A percentile compares a stretch with the other conserved stretches of the same genome.
phyloP scores from a whole-genome alignment of 106 monocot species.

The Cymbidium sinense region DNA sequence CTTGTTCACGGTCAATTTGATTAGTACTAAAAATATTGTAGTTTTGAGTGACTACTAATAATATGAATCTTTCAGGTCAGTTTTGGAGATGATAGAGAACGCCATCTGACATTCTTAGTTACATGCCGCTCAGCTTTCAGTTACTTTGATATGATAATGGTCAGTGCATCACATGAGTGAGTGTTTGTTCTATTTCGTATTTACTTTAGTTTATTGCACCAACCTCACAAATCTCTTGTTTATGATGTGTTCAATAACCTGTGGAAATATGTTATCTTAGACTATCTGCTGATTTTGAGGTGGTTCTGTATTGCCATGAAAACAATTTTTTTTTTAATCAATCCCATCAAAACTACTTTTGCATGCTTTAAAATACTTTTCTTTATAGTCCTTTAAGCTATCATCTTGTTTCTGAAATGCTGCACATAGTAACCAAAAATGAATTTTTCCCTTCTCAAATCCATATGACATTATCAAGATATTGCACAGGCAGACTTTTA shows the following conservation, averaged over 20 bases:
- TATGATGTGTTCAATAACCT: background rate
- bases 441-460: too few relatives aligned
- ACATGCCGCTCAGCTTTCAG: conserved; percentile 35
- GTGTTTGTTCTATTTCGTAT: background rate
- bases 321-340: background rate
- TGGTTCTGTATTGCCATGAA: background rate
- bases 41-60: background rate
- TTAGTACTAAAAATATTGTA: background rate
- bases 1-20: background rate
- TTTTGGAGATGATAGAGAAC: conserved; percentile 28
- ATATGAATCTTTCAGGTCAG: conserved; percentile 18
- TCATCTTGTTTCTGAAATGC: background rate
- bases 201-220: background rate
- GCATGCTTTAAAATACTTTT: background rate
- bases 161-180: background rate
- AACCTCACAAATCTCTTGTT: background rate
- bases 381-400: background rate
- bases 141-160: conserved; percentile 21
- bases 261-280: background rate
- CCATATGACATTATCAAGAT: background rate
- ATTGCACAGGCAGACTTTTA: background rate
- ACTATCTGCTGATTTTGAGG: background rate
- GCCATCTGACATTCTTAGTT: conserved; percentile 26
- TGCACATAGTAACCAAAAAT: background rate
- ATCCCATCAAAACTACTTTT: background rate